Conservation (phyloP, 306 rosid genomes). For the Vigna reflexopilosa region DNA sequence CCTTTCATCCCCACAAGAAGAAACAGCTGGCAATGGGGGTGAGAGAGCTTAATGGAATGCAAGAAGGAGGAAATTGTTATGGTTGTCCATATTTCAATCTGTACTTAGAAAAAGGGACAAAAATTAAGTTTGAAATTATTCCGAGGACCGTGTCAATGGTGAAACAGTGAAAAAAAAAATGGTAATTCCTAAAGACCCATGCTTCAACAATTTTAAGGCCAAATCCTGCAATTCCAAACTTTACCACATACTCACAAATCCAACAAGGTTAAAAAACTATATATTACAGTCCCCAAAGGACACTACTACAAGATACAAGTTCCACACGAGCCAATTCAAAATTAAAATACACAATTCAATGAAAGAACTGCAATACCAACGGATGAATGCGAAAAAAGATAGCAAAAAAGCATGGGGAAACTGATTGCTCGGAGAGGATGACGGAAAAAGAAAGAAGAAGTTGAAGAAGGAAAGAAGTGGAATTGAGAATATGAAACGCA, state of each 20-base stretch:
- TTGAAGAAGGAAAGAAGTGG: not conserved
- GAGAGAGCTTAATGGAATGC: constrained; percentile 2
- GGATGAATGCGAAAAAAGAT: no score
- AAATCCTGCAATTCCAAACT: constrained; percentile 12
- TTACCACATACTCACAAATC: not conserved
- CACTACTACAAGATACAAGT: not conserved
- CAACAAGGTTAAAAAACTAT: not conserved
- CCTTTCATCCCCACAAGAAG: not conserved
- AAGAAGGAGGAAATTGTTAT: not conserved
- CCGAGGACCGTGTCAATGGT: not conserved
- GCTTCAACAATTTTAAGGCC: not conserved
- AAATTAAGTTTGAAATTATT: constrained; percentile 12
- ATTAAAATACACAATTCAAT: not conserved
- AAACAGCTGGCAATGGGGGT: not conserved
- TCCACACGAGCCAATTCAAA: not conserved
- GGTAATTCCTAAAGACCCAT: constrained; percentile 7
- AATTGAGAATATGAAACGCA: constrained; percentile 40
- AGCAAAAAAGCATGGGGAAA: no score
- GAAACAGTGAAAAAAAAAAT: constrained; percentile 1
- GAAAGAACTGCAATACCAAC: no score
- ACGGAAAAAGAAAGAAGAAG: not conserved
- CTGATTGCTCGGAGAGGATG: no score
- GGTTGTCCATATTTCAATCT: not conserved
- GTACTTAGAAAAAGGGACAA: not conserved
- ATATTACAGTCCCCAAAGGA: not conserved